A percentile compares a stretch with the other conserved stretches of the same genome.
Evolutionary conservation across 2,329 filamentous ascomycete genomes (phyloP).

Genomic region (Pseudogymnoascus sp.): DNA sequence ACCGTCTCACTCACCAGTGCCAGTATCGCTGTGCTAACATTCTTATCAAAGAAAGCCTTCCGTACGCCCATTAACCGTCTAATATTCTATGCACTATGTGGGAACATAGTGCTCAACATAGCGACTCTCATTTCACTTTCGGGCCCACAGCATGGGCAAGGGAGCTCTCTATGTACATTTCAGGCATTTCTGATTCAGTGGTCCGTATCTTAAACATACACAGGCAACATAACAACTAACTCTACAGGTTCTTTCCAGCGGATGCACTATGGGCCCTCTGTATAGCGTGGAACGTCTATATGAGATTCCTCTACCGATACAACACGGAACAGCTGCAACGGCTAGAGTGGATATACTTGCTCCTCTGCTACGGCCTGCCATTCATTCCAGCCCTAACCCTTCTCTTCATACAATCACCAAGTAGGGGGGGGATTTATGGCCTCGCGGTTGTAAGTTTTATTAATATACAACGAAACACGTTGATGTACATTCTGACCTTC

Average conservation of each 20-base stretch:
- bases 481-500: background rate
- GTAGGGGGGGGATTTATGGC: constrained; percentile 21
- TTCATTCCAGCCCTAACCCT: constrained; percentile 41
- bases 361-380: constrained; percentile 43
- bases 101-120: constrained; percentile 45
- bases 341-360: constrained; percentile 45
- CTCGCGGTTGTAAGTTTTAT: constrained; percentile 34
- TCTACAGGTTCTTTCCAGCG: constrained; percentile 40
- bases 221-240: constrained; percentile 3
- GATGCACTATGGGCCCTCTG: constrained; percentile 44
- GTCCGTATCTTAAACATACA: background rate
- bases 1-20: constrained; percentile 42
- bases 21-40: constrained; percentile 42
- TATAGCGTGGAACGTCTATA: constrained; percentile 51
- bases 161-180: constrained; percentile 43
- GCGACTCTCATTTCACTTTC: constrained; percentile 44
- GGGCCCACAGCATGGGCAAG: background rate
- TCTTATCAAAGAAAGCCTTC: constrained; percentile 37
- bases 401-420: constrained; percentile 36
- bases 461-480: background rate
- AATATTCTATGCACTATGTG: constrained; percentile 48
- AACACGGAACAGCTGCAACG: constrained; percentile 37
- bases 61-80: constrained; percentile 49
- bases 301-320: constrained; percentile 47
- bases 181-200: constrained; percentile 66